Conservation (phyloP, 805 yeast genomes). For the Yarrowia porcina region DNA sequence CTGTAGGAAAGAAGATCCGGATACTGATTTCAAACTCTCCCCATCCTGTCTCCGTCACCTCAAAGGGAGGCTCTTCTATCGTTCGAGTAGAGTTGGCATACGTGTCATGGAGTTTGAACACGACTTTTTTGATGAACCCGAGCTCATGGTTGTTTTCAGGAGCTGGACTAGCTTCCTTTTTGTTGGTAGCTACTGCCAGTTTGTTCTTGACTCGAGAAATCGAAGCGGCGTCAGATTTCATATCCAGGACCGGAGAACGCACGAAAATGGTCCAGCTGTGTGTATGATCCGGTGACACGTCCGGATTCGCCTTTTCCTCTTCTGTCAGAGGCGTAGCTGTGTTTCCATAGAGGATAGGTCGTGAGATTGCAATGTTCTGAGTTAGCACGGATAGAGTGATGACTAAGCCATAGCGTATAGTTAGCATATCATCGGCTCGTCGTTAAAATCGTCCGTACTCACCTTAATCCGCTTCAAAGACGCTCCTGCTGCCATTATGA, state of each 20-base stretch:
- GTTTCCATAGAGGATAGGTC: conserved; percentile 82
- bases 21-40: conserved; percentile 95
- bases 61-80: conserved; percentile 86
- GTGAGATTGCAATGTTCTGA: conserved; percentile 61
- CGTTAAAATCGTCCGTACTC: too few species aligned
- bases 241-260: conserved; percentile 55
- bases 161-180: conserved; percentile 25
- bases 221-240: conserved; percentile 39
- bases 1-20: conserved; percentile 80
- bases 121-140: conserved; percentile 81
- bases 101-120: conserved; percentile 93
- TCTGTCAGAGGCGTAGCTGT: conserved; percentile 64
- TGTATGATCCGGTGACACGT: conserved; percentile 84
- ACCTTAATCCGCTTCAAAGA: conserved; percentile 18
- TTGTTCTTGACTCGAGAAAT: conserved; percentile 20
- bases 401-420: too few species aligned
- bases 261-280: conserved; percentile 95
- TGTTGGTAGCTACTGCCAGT: conserved; percentile 24
- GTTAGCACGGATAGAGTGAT: not conserved
- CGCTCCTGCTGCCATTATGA: conserved; percentile 11
- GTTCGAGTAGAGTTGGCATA: conserved; percentile 83
- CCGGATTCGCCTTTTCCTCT: conserved; percentile 46
- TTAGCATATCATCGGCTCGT: too few species aligned
- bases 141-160: conserved; percentile 52
- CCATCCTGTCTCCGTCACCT: conserved; percentile 98